Base-by-base conservation (phyloP, 164 flowering plant genomes). In the Chloranthus sessilifolius region DNA sequence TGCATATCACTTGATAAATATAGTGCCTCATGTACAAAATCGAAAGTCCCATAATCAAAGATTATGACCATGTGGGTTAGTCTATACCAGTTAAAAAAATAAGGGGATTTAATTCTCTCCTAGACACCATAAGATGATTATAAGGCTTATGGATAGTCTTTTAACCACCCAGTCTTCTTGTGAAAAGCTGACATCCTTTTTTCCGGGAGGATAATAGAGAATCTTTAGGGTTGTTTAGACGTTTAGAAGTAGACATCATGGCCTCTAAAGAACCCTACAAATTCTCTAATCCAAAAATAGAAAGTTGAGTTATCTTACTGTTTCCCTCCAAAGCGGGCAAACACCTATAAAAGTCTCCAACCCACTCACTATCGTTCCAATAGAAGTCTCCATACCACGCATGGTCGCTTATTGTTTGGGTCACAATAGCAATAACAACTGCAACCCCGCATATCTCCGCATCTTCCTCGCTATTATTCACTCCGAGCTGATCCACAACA, bases 291-390 rank as follows among this genome's bases (percentile, higher is more conserved):
- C 26, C 30, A 44, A 24, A 21, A 44, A 24, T 44, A 7, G 10
- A 10, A 44, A 9, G 30, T 1, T 7, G 16, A 20, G 8, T 10
- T 5, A 12, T 14, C 62, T 57, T 67, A 78, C 87, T 74, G 0
- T 14, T 9, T 14, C 7, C 7, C 11, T 75, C 65, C 43, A 72
- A 47, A 47, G 58, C 62, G 14, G 54, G 70, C 58, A 81, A 58
- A 46, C 92, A 81, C 7, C 76, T 45, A 28, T 54, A 73, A 55
- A 75, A 74, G 42, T 75, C 70, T 8, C 47, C 53, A 10, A 65
- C 26, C 52, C 43, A 60, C 3, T 55, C 38, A 8, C 4, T 37
- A 56, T 77, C 36, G 4, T 24, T 48, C 7, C 76, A 42, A 28
- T 54, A 73, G 56, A 75, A 74, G 42, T 75, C 70, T 8, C 47